Percentiles rank a stretch among this genome's conserved stretches.
phyloP scores from a whole-genome alignment of 768 basidiomycete species.

The Podaxis sp. region DNA sequence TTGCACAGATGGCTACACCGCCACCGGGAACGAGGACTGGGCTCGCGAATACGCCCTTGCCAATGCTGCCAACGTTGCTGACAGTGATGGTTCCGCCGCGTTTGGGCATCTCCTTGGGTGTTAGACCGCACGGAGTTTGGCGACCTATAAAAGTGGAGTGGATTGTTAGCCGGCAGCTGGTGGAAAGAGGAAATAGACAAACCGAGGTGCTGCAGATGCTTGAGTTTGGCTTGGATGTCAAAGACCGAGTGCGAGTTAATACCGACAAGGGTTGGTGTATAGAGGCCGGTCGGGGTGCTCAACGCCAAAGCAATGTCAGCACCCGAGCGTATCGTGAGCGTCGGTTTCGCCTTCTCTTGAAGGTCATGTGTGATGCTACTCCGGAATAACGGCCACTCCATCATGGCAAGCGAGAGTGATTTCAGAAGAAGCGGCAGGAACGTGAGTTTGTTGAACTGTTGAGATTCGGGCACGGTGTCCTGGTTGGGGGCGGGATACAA shows the following conservation, averaged over 20 bases:
- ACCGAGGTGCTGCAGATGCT: conserved; percentile 39
- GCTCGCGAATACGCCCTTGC: conserved; percentile 60
- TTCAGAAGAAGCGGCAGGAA: conserved; percentile 84
- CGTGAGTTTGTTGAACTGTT: conserved; percentile 63
- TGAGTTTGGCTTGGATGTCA: conserved; percentile 54
- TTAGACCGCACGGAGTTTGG: conserved; percentile 60
- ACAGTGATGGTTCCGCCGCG: conserved; percentile 78
- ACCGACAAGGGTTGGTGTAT: conserved; percentile 65
- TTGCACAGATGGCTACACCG: conserved; percentile 80
- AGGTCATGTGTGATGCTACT: conserved; percentile 56
- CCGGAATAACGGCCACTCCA: conserved; percentile 81
- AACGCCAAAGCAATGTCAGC: conserved; percentile 76
- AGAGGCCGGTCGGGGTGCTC: conserved; percentile 78
- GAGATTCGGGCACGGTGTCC: conserved; percentile 42
- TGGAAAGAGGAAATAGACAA: neutral
- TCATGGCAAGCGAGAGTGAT: conserved; percentile 74
- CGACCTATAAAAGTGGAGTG: conserved; percentile 39
- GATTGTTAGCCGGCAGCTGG: neutral
- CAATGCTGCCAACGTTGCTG: conserved; percentile 81
- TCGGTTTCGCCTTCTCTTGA: conserved; percentile 43
- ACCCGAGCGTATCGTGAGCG: conserved; percentile 65
- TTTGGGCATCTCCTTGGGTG: conserved; percentile 64
- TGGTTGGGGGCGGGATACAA: conserved; percentile 34
- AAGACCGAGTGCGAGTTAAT: conserved; percentile 57
- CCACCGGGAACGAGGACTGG: conserved; percentile 81